These are phyloP conservation scores for Penicillium roqueforti DNA, from an alignment of 495 filamentous ascomycete genomes.

Conservation along the genomic window DNA sequence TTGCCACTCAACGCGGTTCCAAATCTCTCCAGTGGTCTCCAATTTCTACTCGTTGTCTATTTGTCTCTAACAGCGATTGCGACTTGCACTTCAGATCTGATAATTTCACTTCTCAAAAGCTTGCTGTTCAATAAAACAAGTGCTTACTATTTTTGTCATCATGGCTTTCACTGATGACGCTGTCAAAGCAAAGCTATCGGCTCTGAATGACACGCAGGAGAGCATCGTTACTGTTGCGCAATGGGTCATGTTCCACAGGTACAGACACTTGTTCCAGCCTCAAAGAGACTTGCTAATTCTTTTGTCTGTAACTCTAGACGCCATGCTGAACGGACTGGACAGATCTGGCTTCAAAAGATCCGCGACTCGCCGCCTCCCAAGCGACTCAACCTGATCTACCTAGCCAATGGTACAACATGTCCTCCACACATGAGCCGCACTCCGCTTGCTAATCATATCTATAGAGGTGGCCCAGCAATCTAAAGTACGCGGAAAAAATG, in stretches of 20 bases:
- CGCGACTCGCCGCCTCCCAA: conserved; percentile 80
- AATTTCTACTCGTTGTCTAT: conserved; percentile 3
- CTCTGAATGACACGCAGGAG: conserved; percentile 93
- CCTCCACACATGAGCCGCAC: background rate
- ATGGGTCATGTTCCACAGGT: conserved; percentile 99
- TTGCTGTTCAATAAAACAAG: background rate
- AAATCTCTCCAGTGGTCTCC: background rate
- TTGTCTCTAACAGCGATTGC: background rate
- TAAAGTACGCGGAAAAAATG: conserved; percentile 81
- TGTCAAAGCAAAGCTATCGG: conserved; percentile 87
- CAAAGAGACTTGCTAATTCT: conserved; percentile 23
- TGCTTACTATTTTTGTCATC: background rate
- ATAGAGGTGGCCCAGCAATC: conserved; percentile 94
- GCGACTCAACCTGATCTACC: conserved; percentile 85
- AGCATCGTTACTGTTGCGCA: conserved; percentile 91
- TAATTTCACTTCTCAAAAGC: background rate
- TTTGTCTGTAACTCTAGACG: conserved; percentile 50
- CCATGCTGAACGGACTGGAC: conserved; percentile 81
- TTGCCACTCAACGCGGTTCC: background rate
- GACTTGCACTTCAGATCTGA: background rate
- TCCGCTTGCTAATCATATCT: conserved; percentile 19
- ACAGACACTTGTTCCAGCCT: conserved; percentile 23
- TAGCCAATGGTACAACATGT: conserved; percentile 76
- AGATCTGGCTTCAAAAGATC: conserved; percentile 83
- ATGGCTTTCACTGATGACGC: conserved; percentile 97